These are phyloP conservation scores for Leishmania guyanensis DNA, from an alignment of 208 protist genomes.

Conservation along the genomic window DNA sequence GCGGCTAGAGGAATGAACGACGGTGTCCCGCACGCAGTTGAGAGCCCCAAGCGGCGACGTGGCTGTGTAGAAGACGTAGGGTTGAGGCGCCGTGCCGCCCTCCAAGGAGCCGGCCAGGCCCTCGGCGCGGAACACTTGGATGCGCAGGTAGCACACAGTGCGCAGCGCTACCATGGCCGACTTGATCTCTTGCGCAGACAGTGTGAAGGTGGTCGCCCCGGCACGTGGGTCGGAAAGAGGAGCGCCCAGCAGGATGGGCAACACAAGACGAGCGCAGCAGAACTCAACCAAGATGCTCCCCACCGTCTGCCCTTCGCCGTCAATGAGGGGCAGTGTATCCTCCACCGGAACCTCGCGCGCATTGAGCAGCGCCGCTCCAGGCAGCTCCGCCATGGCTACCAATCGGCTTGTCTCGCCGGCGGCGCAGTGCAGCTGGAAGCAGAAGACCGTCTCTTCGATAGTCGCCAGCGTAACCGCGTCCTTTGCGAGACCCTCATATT, in stretches of 20 bases:
- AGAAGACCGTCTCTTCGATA: slow-evolving; percentile 63
- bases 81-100: slow-evolving; percentile 39
- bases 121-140: slow-evolving; percentile 72
- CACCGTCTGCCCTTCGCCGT: slow-evolving; percentile 44
- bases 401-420: slow-evolving; percentile 36
- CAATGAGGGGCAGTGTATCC: slow-evolving; percentile 52
- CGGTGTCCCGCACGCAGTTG: slow-evolving; percentile 72
- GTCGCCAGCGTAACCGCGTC: slow-evolving; percentile 58
- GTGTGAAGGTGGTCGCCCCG: slow-evolving; percentile 7
- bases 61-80: slow-evolving; percentile 89
- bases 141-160: slow-evolving; percentile 57
- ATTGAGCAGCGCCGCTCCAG: slow-evolving; percentile 54
- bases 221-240: slow-evolving; percentile 17
- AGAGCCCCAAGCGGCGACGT: slow-evolving; percentile 37
- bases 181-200: slow-evolving; percentile 44
- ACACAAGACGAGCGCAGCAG: slow-evolving; percentile 54
- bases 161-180: slow-evolving; percentile 72
- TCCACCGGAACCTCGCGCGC: slow-evolving; percentile 49
- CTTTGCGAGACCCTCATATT: slow-evolving; percentile 60
- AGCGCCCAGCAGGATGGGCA: slow-evolving; percentile 65
- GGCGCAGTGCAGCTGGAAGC: slow-evolving; percentile 73
- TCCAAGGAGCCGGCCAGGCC: slow-evolving; percentile 31
- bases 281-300: slow-evolving; percentile 60
- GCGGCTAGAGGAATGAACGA: slow-evolving; percentile 50
- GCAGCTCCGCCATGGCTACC: slow-evolving; percentile 80